These are phyloP conservation scores for Rheum nobile DNA, from an alignment of 148 eudicot species.

Conservation along the genomic window DNA sequence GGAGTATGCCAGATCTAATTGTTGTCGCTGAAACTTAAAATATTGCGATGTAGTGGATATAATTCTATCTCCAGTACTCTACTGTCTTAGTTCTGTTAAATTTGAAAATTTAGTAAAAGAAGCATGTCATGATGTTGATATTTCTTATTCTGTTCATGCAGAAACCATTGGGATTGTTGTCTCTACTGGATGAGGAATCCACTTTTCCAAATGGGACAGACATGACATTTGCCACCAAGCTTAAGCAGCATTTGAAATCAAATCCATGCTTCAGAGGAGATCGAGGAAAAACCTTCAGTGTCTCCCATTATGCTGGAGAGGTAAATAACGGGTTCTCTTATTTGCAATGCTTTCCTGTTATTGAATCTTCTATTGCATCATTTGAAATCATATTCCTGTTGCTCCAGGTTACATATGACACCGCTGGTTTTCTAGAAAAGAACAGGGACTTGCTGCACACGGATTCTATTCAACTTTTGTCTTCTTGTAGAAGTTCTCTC, in stretches of 20 bases:
- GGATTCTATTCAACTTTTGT: conserved; percentile 70
- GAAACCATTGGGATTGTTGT: conserved; percentile 89
- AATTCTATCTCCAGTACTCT: neutral
- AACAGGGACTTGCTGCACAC: conserved; percentile 80
- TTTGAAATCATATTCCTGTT: conserved; percentile 6
- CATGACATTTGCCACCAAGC: conserved; percentile 80
- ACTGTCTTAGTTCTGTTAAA: neutral
- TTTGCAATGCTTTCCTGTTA: neutral
- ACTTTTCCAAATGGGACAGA: conserved; percentile 96
- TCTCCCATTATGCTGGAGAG: conserved; percentile 97
- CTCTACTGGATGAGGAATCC: conserved; percentile 92
- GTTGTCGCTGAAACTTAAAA: neutral
- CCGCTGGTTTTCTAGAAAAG: conserved; percentile 90
- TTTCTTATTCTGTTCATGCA: conserved; percentile 22
- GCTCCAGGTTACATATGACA: conserved; percentile 74
- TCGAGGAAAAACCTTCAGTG: conserved; percentile 67
- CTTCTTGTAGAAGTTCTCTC: conserved; percentile 64
- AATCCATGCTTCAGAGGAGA: conserved; percentile 79
- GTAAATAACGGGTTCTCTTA: conserved; percentile 21
- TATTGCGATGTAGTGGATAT: neutral
- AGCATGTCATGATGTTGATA: neutral
- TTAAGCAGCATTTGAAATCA: conserved; percentile 69
- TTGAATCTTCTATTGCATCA: neutral
- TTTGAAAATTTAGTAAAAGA: neutral
- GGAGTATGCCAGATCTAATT: neutral